Percentiles rank a stretch among this genome's conserved stretches.
phyloP scores from a whole-genome alignment of 441 rosid genomes.

The Flueggea neowawraea region DNA sequence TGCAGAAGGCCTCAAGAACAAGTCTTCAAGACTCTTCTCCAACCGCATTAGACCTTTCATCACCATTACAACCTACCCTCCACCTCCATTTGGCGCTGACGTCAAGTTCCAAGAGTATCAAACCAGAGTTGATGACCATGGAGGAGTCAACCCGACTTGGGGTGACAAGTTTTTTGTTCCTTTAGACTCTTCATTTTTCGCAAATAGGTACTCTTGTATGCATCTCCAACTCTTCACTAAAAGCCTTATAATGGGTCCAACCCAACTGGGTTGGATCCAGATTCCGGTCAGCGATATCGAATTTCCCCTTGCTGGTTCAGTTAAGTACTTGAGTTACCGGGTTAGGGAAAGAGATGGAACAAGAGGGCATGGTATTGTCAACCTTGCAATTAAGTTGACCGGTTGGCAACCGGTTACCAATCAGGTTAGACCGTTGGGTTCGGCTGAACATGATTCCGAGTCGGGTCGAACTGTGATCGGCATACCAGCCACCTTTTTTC shows the following conservation, averaged over 20 bases:
- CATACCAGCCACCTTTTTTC: conserved; percentile 19
- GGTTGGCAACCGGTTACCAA: conserved; percentile 5
- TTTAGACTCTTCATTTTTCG: conserved; percentile 27
- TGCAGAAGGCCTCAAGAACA: conserved; percentile 45
- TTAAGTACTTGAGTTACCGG: conserved; percentile 47
- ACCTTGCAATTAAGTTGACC: conserved; percentile 36
- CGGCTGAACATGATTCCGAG: neutral
- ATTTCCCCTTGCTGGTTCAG: conserved; percentile 27
- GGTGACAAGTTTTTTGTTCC: conserved; percentile 48
- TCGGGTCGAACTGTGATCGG: conserved; percentile 42
- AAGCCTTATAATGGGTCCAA: conserved; percentile 26
- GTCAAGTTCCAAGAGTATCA: conserved; percentile 13
- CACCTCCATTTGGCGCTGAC: neutral
- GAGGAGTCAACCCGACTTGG: conserved; percentile 53
- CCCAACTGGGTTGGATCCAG: conserved; percentile 54
- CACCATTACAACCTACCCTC: conserved; percentile 33
- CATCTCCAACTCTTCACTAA: conserved; percentile 34
- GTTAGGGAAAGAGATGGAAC: conserved; percentile 47
- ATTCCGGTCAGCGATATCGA: conserved; percentile 44
- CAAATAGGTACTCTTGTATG: conserved; percentile 27
- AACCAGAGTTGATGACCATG: conserved; percentile 40
- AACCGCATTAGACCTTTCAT: conserved; percentile 50
- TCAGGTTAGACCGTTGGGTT: neutral
- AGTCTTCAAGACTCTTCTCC: conserved; percentile 18
- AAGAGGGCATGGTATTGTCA: conserved; percentile 42